These are phyloP conservation scores for Metschnikowia continentalis DNA, from an alignment of 805 yeast species.

Conservation along the genomic window DNA sequence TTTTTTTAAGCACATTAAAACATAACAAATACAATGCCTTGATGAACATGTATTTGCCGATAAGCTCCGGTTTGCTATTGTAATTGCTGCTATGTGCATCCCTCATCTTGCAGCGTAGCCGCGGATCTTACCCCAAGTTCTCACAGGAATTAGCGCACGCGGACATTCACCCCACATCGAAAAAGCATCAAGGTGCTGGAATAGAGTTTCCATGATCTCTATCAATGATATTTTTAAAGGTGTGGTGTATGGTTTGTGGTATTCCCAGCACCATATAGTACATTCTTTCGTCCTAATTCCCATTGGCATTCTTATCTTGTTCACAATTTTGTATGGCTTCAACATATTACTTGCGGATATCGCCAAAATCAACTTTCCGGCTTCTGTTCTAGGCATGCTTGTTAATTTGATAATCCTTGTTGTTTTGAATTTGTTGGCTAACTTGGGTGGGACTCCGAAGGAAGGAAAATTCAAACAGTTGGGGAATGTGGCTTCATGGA, in stretches of 20 bases:
- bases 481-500: slow-evolving; percentile 16
- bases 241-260: slow-evolving; percentile 28
- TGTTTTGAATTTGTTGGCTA: slow-evolving; percentile 23
- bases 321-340: slow-evolving; percentile 50
- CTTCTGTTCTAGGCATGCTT: slow-evolving; percentile 69
- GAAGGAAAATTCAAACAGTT: not conserved
- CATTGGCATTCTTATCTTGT: slow-evolving; percentile 42
- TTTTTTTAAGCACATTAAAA: not conserved
- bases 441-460: slow-evolving; percentile 1
- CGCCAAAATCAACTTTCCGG: slow-evolving; percentile 53
- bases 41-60: not conserved
- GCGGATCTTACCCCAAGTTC: slow-evolving; percentile 3
- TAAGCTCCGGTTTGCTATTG: not conserved
- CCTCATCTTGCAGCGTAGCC: not conserved
- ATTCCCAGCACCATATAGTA: slow-evolving; percentile 23
- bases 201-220: not conserved
- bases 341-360: slow-evolving; percentile 44
- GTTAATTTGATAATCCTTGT: slow-evolving; percentile 48
- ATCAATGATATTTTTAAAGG: slow-evolving; percentile 17
- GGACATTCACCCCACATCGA: not conserved
- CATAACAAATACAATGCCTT: not conserved
- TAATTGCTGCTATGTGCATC: not conserved
- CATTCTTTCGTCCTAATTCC: slow-evolving; percentile 47
- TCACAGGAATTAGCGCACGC: not conserved
- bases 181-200: not conserved